phyloP scores from a whole-genome alignment of 768 basidiomycete species.

The Tricholoma sp. region DNA sequence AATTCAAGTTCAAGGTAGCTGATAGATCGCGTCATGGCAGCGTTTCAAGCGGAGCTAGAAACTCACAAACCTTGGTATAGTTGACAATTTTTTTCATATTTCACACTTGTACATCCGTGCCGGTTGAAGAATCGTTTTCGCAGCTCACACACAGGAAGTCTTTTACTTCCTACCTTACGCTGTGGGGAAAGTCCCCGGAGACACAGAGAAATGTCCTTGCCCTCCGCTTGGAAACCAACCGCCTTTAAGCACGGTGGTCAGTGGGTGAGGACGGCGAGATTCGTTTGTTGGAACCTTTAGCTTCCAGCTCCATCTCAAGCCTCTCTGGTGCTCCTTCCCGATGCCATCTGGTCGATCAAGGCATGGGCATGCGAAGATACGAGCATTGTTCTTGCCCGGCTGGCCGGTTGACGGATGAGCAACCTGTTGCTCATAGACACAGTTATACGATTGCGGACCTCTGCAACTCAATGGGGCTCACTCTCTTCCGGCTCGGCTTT shows the following conservation, averaged over 20 bases:
- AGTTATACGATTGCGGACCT: slow-evolving; percentile 79
- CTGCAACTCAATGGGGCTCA: slow-evolving; percentile 89
- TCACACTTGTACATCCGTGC: slow-evolving; percentile 25
- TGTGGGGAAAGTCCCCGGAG: slow-evolving; percentile 97
- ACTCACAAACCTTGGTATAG: slow-evolving; percentile 18
- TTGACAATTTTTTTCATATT: slow-evolving; percentile 14
- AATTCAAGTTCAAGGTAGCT: neutral
- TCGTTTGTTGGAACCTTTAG: slow-evolving; percentile 29
- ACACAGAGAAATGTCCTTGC: slow-evolving; percentile 60
- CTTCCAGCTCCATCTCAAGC: slow-evolving; percentile 41
- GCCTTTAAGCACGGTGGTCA: slow-evolving; percentile 69
- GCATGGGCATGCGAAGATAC: slow-evolving; percentile 67
- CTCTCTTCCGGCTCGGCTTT: slow-evolving; percentile 60
- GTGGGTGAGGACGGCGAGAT: slow-evolving; percentile 48
- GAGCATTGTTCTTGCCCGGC: slow-evolving; percentile 57
- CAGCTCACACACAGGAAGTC: slow-evolving; percentile 72
- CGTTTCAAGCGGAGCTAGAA: slow-evolving; percentile 2
- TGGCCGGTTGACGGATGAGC: slow-evolving; percentile 31
- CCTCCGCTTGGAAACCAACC: slow-evolving; percentile 64
- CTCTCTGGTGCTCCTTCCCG: slow-evolving; percentile 50
- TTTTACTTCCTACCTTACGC: slow-evolving; percentile 42
- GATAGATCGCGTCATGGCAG: neutral
- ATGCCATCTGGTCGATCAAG: slow-evolving; percentile 31
- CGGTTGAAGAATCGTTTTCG: slow-evolving; percentile 82
- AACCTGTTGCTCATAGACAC: slow-evolving; percentile 76